A percentile compares a stretch with the other conserved stretches of the same genome.
Conservation (phyloP, 192 early-diverging fungal genomes). For the Backusella australiensis region DNA sequence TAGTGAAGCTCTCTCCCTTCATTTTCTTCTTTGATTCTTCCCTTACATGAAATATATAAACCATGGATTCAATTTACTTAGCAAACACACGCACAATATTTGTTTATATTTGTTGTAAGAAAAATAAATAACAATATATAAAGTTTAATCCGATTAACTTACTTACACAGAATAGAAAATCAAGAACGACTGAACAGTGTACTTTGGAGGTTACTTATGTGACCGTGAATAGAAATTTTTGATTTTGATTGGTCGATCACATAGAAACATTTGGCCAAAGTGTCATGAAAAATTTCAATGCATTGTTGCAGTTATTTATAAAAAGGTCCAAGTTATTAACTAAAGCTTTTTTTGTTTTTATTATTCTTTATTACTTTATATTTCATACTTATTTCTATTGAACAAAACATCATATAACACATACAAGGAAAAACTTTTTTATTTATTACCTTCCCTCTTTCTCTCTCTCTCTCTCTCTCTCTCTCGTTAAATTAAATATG, state of each 20-base stretch:
- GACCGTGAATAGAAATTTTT: constrained; percentile 18
- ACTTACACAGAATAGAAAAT: neutral
- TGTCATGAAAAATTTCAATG: neutral
- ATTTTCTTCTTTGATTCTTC: neutral
- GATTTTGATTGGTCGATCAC: neutral
- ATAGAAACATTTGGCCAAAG: neutral
- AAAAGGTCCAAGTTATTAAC: neutral
- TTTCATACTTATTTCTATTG: neutral
- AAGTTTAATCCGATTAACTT: neutral
- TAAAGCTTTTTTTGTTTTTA: neutral
- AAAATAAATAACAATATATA: neutral
- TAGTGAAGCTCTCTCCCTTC: neutral
- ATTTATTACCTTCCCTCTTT: neutral
- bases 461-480: neutral
- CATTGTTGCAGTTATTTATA: neutral
- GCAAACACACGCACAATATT: neutral
- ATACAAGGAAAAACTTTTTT: neutral
- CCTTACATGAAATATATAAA: neutral
- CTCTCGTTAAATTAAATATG: neutral
- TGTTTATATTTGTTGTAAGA: neutral
- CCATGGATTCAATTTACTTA: neutral
- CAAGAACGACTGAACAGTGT: neutral
- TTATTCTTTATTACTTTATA: constrained; percentile 2
- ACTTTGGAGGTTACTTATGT: neutral
- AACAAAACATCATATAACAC: neutral